Conservation (phyloP, 1,139 yeast genomes). For the Taphrina populina region DNA sequence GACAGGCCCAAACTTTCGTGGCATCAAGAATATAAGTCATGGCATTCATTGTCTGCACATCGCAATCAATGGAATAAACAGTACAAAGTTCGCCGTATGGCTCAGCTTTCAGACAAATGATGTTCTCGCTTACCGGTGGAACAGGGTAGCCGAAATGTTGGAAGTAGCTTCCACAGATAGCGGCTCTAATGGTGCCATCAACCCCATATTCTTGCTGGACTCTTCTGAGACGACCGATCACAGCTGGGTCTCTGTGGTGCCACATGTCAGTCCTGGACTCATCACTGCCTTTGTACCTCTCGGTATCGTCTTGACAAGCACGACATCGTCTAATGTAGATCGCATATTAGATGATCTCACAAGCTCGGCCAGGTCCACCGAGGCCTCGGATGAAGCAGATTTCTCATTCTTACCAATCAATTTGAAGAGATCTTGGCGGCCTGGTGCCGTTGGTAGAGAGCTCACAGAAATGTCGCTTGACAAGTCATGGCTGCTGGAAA, state of each 20-base stretch:
- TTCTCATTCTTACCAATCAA: constrained; percentile 47
- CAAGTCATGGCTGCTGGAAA: constrained; percentile 50
- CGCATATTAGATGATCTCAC: background rate
- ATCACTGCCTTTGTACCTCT: background rate
- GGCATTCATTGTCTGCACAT: constrained; percentile 34
- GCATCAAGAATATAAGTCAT: constrained; percentile 4
- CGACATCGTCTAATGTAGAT: constrained; percentile 21
- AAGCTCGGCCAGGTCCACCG: background rate
- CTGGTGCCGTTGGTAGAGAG: constrained; percentile 44
- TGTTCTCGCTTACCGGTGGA: constrained; percentile 3
- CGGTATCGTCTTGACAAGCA: constrained; percentile 9
- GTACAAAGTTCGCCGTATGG: constrained; percentile 25
- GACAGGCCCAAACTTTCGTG: constrained; percentile 32
- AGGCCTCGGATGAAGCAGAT: constrained; percentile 40
- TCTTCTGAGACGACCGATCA: background rate
- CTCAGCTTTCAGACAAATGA: background rate
- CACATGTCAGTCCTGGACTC: constrained; percentile 4
- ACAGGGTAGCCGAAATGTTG: background rate
- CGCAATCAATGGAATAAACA: constrained; percentile 4
- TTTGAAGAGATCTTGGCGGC: constrained; percentile 46
- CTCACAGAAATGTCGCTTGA: constrained; percentile 49
- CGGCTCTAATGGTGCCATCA: background rate
- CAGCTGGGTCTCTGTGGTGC: background rate
- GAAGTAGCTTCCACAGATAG: background rate
- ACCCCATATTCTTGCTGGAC: constrained; percentile 8